Conservation (phyloP, 2,329 filamentous ascomycete genomes). For the Microsporum audouinii region DNA sequence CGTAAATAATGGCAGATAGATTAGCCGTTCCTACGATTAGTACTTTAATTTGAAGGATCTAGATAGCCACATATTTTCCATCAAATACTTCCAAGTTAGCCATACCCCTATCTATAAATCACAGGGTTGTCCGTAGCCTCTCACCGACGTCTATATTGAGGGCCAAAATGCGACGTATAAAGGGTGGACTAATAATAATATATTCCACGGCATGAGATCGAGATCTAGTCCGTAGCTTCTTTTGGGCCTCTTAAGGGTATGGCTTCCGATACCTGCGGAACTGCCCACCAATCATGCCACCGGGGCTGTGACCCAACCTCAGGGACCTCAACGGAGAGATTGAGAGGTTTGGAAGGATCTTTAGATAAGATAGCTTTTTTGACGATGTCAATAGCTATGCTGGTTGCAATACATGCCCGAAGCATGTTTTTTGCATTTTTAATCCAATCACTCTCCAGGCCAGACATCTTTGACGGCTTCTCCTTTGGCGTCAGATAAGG, state of each 20-base stretch:
- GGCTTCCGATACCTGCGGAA: conserved; percentile 28
- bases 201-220: background rate
- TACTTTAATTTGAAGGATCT: background rate
- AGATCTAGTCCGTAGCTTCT: background rate
- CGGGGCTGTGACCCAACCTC: conserved; percentile 29
- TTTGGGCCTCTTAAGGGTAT: conserved; percentile 6
- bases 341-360: conserved; percentile 12
- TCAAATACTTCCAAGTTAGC: background rate
- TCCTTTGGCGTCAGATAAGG: conserved; percentile 21
- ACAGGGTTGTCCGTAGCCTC: background rate
- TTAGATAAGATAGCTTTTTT: conserved; percentile 43
- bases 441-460: conserved; percentile 51
- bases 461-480: conserved; percentile 25
- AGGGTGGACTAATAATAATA: background rate
- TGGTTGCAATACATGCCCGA: conserved; percentile 59
- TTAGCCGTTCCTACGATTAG: background rate
- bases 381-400: conserved; percentile 51
- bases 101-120: background rate
- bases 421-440: conserved; percentile 49
- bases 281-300: conserved; percentile 38
- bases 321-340: conserved; percentile 28
- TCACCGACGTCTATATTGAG: background rate
- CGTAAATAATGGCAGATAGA: background rate
- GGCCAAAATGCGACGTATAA: background rate
- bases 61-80: background rate